phyloP scores from a whole-genome alignment of 768 basidiomycete species.

The Thelephora aurantiotincta region DNA sequence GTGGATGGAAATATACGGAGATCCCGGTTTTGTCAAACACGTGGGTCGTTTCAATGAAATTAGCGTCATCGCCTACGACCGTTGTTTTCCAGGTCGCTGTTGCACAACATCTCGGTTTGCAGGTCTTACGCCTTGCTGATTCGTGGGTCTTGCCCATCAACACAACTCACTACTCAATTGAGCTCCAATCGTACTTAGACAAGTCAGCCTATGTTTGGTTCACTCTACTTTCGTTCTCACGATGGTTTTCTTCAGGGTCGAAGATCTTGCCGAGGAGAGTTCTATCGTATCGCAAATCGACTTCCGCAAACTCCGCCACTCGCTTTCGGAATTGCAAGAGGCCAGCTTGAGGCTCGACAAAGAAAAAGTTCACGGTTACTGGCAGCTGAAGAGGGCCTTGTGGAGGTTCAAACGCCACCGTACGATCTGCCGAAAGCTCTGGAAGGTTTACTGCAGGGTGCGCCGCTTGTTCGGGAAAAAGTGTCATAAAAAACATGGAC shows the following conservation, averaged over 20 bases:
- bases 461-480: constrained; percentile 24
- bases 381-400: constrained; percentile 33
- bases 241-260: constrained; percentile 25
- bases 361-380: constrained; percentile 43
- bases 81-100: constrained; percentile 29
- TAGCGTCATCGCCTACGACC: neutral
- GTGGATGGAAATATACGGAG: constrained; percentile 52
- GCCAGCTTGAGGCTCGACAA: constrained; percentile 42
- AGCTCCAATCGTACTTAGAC: constrained; percentile 37
- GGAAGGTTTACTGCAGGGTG: constrained; percentile 22
- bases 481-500: constrained; percentile 11
- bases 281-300: constrained; percentile 15
- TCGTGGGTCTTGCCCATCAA: constrained; percentile 48
- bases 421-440: constrained; percentile 14
- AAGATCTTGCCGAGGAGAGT: constrained; percentile 15
- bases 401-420: constrained; percentile 12
- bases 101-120: constrained; percentile 41
- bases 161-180: constrained; percentile 49
- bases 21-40: constrained; percentile 47
- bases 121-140: constrained; percentile 37
- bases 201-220: constrained; percentile 22
- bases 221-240: neutral
- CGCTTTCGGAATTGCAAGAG: constrained; percentile 31
- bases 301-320: constrained; percentile 29
- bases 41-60: constrained; percentile 16